Conservation (phyloP, 192 early-diverging fungal genomes). For the Lobosporangium transversale region DNA sequence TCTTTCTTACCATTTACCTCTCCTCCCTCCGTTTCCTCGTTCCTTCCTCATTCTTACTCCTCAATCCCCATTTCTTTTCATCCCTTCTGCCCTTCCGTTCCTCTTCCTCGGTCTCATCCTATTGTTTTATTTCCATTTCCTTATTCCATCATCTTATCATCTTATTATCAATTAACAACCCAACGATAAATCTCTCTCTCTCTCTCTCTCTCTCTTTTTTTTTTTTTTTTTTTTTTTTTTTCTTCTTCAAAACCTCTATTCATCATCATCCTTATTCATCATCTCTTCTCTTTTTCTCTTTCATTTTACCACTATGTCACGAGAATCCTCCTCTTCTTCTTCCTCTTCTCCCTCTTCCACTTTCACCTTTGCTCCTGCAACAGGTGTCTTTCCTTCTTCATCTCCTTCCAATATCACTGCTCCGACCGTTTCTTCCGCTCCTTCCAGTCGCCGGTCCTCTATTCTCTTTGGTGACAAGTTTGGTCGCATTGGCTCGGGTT, state of each 20-base stretch:
- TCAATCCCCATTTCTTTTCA: not conserved
- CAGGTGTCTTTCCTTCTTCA: constrained; percentile 12
- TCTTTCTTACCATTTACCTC: not conserved
- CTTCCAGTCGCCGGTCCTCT: constrained; percentile 36
- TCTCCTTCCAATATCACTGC: constrained; percentile 6
- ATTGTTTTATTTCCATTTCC: too few species aligned
- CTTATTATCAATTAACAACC: too few species aligned
- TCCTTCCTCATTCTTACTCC: not conserved
- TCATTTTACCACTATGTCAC: constrained; percentile 1
- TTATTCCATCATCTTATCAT: too few species aligned
- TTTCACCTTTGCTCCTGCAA: constrained; percentile 15
- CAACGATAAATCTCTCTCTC: not conserved
- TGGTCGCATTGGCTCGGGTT: constrained; percentile 21
- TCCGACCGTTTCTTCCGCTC: constrained; percentile 1
- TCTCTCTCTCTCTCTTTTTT: not conserved
- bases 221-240: not conserved
- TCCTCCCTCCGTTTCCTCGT: not conserved
- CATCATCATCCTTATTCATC: not conserved
- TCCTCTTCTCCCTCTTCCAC: constrained; percentile 12
- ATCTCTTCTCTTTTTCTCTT: not conserved
- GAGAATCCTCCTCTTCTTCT: constrained; percentile 6
- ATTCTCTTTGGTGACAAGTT: constrained; percentile 37
- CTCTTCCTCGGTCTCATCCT: not conserved
- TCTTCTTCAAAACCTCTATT: constrained; percentile 1
- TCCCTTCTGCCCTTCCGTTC: not conserved